A percentile compares a stretch with the other conserved stretches of the same genome.
phyloP scores from a whole-genome alignment of 2,329 filamentous ascomycete species.

The Zymoseptoria passerinii region DNA sequence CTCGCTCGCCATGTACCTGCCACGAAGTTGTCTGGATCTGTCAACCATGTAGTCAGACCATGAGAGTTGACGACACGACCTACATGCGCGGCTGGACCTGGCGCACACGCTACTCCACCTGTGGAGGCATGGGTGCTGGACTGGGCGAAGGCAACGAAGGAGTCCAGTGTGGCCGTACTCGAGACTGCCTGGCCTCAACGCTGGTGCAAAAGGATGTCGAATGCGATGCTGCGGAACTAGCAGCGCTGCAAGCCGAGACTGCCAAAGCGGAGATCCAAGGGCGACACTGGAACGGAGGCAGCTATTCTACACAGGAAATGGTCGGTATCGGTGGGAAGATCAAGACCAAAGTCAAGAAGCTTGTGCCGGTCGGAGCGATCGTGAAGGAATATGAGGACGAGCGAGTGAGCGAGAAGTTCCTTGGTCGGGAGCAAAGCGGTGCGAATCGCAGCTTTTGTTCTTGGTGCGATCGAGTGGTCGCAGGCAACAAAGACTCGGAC shows the following conservation, averaged over 20 bases:
- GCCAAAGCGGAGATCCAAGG: constrained; percentile 23
- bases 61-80: constrained; percentile 51
- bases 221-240: constrained; percentile 69
- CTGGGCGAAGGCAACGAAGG: constrained; percentile 83
- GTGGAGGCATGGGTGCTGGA: constrained; percentile 74
- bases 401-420: constrained; percentile 53
- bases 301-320: constrained; percentile 80
- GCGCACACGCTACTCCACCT: constrained; percentile 72
- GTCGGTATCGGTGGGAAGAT: constrained; percentile 83
- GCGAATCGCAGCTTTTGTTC: constrained; percentile 75
- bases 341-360: constrained; percentile 78
- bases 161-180: constrained; percentile 75
- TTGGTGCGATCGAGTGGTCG: constrained; percentile 62
- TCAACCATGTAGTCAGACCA: constrained; percentile 67
- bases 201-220: constrained; percentile 78
- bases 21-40: constrained; percentile 70
- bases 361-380: constrained; percentile 71
- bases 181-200: constrained; percentile 64
- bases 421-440: constrained; percentile 63
- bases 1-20: constrained; percentile 51
- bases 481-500: constrained; percentile 23
- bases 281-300: constrained; percentile 48
- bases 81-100: constrained; percentile 73
- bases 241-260: constrained; percentile 36
- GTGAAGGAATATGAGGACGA: constrained; percentile 84